Conservation (phyloP, 2,329 filamentous ascomycete species). For the Claviceps pazoutovae region DNA sequence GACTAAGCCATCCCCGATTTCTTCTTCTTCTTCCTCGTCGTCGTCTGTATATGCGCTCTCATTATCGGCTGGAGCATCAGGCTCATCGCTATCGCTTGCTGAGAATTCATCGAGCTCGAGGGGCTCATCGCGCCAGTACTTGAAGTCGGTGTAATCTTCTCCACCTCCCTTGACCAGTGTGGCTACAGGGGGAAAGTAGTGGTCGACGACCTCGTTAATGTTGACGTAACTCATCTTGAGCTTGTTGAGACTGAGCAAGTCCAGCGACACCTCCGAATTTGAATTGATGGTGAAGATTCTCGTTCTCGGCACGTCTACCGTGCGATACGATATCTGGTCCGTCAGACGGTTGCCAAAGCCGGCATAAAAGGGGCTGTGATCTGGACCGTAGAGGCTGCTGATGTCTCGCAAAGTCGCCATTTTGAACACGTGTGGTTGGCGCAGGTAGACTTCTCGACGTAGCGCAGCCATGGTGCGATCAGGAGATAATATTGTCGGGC, state of each 20-base stretch:
- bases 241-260: conserved; percentile 80
- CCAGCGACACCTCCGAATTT: conserved; percentile 86
- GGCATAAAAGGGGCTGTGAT: conserved; percentile 80
- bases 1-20: conserved; percentile 28
- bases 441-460: conserved; percentile 80
- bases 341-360: conserved; percentile 95
- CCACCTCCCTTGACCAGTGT: conserved; percentile 78
- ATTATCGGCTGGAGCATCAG: conserved; percentile 33
- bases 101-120: conserved; percentile 81
- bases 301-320: conserved; percentile 85
- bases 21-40: conserved; percentile 23
- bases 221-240: conserved; percentile 94
- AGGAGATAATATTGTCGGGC: conserved; percentile 87
- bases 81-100: conserved; percentile 56
- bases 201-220: conserved; percentile 93
- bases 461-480: conserved; percentile 91
- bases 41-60: conserved; percentile 30
- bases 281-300: conserved; percentile 98
- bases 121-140: conserved; percentile 81
- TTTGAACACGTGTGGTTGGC: conserved; percentile 97
- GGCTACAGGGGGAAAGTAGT: conserved; percentile 90
- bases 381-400: conserved; percentile 66
- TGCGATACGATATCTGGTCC: conserved; percentile 89
- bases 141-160: conserved; percentile 94
- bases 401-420: conserved; percentile 97